Conservation (phyloP, 2,329 filamentous ascomycete genomes). For the Sporothrix luriei region DNA sequence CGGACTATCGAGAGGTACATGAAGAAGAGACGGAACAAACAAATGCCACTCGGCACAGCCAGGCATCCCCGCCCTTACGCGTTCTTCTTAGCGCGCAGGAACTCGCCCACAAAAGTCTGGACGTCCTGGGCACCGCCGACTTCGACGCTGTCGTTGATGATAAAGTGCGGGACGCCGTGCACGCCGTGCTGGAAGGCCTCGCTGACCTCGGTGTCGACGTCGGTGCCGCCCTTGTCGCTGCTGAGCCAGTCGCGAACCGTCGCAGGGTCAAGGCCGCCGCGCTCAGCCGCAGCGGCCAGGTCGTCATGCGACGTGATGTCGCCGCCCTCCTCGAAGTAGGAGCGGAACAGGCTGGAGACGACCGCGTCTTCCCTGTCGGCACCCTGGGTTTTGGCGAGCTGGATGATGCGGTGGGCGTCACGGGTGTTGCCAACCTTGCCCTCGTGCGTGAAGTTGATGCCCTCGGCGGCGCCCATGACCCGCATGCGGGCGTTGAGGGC, state of each 20-base stretch:
- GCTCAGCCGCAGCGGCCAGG: slow-evolving; percentile 55
- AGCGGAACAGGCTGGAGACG: slow-evolving; percentile 64
- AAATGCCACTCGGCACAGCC: slow-evolving; percentile 11
- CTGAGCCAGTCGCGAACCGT: slow-evolving; percentile 59
- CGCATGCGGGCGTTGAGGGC: slow-evolving; percentile 43
- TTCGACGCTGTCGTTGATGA: slow-evolving; percentile 67
- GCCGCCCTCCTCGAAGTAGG: slow-evolving; percentile 66
- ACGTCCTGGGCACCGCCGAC: slow-evolving; percentile 73
- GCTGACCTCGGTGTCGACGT: slow-evolving; percentile 60
- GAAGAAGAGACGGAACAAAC: background rate
- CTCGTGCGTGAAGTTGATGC: slow-evolving; percentile 72
- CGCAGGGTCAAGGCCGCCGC: slow-evolving; percentile 55
- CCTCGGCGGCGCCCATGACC: slow-evolving; percentile 65
- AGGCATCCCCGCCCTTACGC: background rate
- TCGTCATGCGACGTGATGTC: slow-evolving; percentile 63
- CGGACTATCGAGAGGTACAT: background rate
- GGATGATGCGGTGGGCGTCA: slow-evolving; percentile 75
- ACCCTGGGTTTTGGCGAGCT: slow-evolving; percentile 61
- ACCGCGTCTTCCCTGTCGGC: slow-evolving; percentile 47
- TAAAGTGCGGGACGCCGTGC: slow-evolving; percentile 73
- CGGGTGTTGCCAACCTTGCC: slow-evolving; percentile 75
- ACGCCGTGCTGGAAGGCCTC: slow-evolving; percentile 57
- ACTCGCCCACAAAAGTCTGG: slow-evolving; percentile 65
- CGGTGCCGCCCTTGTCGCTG: slow-evolving; percentile 56
- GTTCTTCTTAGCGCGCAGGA: slow-evolving; percentile 54